Evolutionary conservation across 352 stramenopile species (phyloP).

Genomic region (Globisporangium abappressorium): DNA sequence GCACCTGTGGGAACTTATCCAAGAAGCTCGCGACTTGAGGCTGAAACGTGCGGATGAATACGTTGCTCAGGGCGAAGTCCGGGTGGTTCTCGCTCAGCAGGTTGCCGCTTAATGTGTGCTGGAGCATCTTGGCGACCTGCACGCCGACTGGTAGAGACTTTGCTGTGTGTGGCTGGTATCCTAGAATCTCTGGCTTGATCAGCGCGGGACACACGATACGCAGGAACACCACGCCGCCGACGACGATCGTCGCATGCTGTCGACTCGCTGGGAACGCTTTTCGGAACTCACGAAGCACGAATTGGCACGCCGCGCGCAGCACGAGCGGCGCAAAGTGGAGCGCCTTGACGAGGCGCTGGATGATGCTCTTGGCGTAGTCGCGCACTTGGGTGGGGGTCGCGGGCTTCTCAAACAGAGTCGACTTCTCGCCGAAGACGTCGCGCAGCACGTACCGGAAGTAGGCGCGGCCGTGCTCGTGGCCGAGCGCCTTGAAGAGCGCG

Average conservation of each 20-base stretch:
- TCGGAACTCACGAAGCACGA: slow-evolving; percentile 69
- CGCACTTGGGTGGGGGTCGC: slow-evolving; percentile 39
- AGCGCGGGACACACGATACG: slow-evolving; percentile 73
- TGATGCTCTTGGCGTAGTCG: slow-evolving; percentile 52
- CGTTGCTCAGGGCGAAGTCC: slow-evolving; percentile 44
- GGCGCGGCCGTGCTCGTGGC: slow-evolving; percentile 57
- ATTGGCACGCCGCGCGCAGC: slow-evolving; percentile 67
- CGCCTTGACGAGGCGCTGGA: slow-evolving; percentile 66
- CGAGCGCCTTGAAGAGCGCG: slow-evolving; percentile 65
- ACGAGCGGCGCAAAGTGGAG: slow-evolving; percentile 73
- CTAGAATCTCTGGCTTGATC: slow-evolving; percentile 81
- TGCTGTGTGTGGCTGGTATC: slow-evolving; percentile 56
- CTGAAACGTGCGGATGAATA: slow-evolving; percentile 64
- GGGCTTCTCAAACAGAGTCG: slow-evolving; percentile 39
- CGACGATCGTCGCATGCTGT: slow-evolving; percentile 62
- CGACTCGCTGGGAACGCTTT: slow-evolving; percentile 64
- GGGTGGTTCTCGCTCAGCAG: slow-evolving; percentile 44
- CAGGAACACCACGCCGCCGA: slow-evolving; percentile 73
- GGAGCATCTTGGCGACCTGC: slow-evolving; percentile 80
- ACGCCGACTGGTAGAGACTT: slow-evolving; percentile 52
- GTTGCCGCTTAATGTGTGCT: slow-evolving; percentile 69
- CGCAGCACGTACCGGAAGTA: slow-evolving; percentile 84
- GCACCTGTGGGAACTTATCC: slow-evolving; percentile 57
- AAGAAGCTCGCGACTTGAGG: slow-evolving; percentile 63
- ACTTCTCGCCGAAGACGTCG: slow-evolving; percentile 71